Base-by-base conservation (phyloP, 2,329 filamentous ascomycete species). In the Pyrenophora tritici-repentis region DNA sequence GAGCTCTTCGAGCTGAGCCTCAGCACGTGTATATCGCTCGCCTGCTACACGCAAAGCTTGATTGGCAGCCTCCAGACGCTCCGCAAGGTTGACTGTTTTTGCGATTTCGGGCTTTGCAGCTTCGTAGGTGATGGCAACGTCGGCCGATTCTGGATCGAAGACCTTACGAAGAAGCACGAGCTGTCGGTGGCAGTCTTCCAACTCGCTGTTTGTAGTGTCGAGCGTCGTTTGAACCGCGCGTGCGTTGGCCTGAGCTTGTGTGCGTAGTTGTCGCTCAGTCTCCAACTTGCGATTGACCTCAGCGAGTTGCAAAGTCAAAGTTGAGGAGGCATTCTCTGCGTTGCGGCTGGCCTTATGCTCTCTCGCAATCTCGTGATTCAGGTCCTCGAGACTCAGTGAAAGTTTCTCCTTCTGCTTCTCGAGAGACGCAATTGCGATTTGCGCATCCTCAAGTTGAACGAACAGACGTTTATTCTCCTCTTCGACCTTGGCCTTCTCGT, bases 391-490 rank as follows among this genome's bases (percentile, higher is more conserved):
- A 65, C 83, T 91, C 35, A 97, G 82, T 43, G 91, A 85, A 22
- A 97, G 80, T 74, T 97, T 97, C 75, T 97, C 93, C 44, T 94
- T 89, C 72, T 94, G 91, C 79, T 97, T 97, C 72, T 97, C 91
- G 6, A 97, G 77, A 1, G 90, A 89, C 0, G 89, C 89, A 58
- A 96, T 86, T 4, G 86, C 86, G 18, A 97, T 75, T 64, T 97
- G 93, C 5, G 89, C 82, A 60, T 97, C 92, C 49, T 89, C 91
- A 10, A 97, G 81, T 69, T 97, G 90, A 63, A 90, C 89, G 68
- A 88, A 85, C 13, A 97, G 81, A 61, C 87, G 89, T 70, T 84
- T 83, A 67, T 89, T 91, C 44, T 93, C 87, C 60, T 96, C 91
- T 52, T 97, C 92, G 0, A 89, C 74, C 64, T 88, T 90, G 1